Base-by-base conservation (phyloP, 768 basidiomycete species). In the Artomyces pyxidatus region DNA sequence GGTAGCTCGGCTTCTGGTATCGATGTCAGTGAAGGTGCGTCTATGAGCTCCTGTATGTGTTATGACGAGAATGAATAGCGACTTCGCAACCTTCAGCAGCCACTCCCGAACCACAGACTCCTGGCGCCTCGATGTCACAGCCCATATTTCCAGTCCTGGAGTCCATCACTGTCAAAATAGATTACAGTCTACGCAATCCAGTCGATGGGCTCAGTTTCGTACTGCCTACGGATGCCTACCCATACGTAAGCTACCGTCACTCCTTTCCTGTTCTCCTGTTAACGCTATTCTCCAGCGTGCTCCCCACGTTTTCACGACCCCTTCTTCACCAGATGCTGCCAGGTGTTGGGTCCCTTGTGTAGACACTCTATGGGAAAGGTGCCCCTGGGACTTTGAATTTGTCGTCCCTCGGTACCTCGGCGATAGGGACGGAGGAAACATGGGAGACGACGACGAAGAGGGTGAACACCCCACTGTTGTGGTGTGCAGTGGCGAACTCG, bases 311-410 rank as follows among this genome's bases (percentile, higher is more conserved):
- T 98, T 86, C 60, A 91, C 93, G 3, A 85, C 83, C 4, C 84
- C 92, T 1, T 86, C 88, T 0, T 85, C 84, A 7, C 83, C 92
- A 6, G 90, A 94, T 61, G 77, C 90, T 16, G 93, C 95, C n/a
- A 75, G 96, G 60, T 93, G 90, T 59, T 99, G 96, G 96, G 84
- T 97, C n/a, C 96, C 96, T 12, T 99, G 96, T 59, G 67, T 97
- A 17, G 96, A 99, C 65, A 88, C 81, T 58, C 67, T 92, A 19
- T 95, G 92, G 89, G 94, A 96, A 66, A 85, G 90, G 59, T 96
- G 89, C 58, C 94, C 95, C 6, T 99, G 96, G 96, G 96, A 99
- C 60, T 86, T 98, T 49, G 91, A 97, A 65, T 90, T 96, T 64
- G 81, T 96, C 44, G 94, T 96, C 28, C 93, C 94, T 43, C 75